A percentile compares a stretch with the other conserved stretches of the same genome.
phyloP scores from a whole-genome alignment of 148 eudicot genomes.

The Tetragonia tetragonoides region DNA sequence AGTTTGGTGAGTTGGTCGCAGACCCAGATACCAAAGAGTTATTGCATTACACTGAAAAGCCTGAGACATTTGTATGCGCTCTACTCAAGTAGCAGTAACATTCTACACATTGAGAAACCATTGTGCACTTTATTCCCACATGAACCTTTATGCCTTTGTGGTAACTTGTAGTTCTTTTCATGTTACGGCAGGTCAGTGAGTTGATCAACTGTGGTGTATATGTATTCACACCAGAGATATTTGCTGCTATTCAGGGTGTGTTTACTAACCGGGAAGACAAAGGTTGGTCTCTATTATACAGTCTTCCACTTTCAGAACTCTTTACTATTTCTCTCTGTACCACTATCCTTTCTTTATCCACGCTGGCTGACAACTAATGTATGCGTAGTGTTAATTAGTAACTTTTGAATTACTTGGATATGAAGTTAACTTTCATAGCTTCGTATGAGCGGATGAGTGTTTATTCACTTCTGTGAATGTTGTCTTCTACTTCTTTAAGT shows the following conservation, averaged over 20 bases:
- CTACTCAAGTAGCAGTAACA: conserved; percentile 8
- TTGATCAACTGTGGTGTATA: conserved; percentile 87
- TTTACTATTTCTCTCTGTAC: neutral
- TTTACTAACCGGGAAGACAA: conserved; percentile 57
- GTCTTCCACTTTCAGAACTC: neutral
- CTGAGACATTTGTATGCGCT: conserved; percentile 89
- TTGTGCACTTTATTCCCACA: neutral
- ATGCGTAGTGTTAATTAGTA: neutral
- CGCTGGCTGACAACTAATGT: neutral
- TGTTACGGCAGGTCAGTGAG: conserved; percentile 74
- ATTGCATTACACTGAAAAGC: conserved; percentile 96
- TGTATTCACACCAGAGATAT: conserved; percentile 76
- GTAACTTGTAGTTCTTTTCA: neutral
- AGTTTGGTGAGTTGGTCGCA: conserved; percentile 92
- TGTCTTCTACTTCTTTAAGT: neutral
- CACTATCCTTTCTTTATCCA: neutral
- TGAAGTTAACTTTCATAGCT: too few relatives aligned
- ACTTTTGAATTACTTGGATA: too few relatives aligned
- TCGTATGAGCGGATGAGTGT: too few relatives aligned
- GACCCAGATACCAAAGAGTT: conserved; percentile 77
- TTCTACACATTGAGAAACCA: neutral
- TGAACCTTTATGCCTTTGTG: conserved; percentile 12
- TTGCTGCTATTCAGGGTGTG: conserved; percentile 59
- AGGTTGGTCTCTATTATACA: conserved; percentile 40
- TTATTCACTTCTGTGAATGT: neutral